These are phyloP conservation scores for Xanthoparmelia taractica DNA, from an alignment of 495 filamentous ascomycete species.

Conservation along the genomic window DNA sequence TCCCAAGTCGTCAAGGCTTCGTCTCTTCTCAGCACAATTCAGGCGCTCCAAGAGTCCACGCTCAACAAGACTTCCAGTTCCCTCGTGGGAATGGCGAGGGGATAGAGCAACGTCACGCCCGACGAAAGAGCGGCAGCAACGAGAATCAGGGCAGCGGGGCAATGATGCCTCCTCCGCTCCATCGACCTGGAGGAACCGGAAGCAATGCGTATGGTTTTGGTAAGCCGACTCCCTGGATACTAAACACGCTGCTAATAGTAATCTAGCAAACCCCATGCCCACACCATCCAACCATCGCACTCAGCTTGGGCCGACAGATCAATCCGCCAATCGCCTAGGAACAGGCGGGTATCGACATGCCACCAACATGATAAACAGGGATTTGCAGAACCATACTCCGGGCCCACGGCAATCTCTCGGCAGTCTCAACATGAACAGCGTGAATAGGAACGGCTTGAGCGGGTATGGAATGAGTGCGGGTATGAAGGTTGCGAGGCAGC, in stretches of 20 bases:
- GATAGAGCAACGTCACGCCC: constrained; percentile 39
- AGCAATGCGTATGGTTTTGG: constrained; percentile 9
- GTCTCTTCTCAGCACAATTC: constrained; percentile 15
- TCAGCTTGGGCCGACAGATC: constrained; percentile 20
- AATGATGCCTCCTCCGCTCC: constrained; percentile 24
- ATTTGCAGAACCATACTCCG: constrained; percentile 22
- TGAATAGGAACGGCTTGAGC: constrained; percentile 24
- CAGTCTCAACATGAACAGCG: constrained; percentile 26
- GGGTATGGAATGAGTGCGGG: constrained; percentile 46
- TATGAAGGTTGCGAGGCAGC: constrained; percentile 33
- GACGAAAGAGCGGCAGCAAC: constrained; percentile 40
- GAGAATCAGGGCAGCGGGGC: constrained; percentile 32
- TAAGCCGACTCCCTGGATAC: not conserved
- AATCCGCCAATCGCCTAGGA: constrained; percentile 9
- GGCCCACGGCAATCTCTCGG: constrained; percentile 31
- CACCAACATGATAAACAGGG: constrained; percentile 16
- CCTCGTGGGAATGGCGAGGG: constrained; percentile 35
- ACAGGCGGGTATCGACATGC: constrained; percentile 15
- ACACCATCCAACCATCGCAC: constrained; percentile 28
- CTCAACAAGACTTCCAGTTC: constrained; percentile 20
- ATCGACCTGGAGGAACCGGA: constrained; percentile 13
- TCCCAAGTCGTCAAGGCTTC: constrained; percentile 20
- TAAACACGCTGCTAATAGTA: not conserved
- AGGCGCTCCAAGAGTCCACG: constrained; percentile 26
- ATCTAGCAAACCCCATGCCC: constrained; percentile 9